phyloP scores from a whole-genome alignment of 192 early-diverging fungal genomes.

The Entophlyctis luteolus region DNA sequence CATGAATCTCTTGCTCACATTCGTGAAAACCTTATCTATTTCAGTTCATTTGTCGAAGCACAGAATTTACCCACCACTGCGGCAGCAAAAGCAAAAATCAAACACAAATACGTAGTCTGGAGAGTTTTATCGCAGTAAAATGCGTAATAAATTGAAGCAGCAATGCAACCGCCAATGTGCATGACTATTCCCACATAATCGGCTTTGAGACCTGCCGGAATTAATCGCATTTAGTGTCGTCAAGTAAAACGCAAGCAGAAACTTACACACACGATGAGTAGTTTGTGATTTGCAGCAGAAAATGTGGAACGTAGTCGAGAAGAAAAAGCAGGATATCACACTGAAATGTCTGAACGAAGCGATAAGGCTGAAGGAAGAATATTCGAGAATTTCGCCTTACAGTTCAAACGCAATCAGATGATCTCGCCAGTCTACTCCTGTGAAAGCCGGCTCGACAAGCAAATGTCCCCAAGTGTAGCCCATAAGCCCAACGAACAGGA shows the following conservation, averaged over 20 bases:
- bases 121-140: background rate
- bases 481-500: constrained; percentile 48
- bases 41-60: background rate
- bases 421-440: constrained; percentile 1
- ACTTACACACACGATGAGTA: constrained; percentile 1
- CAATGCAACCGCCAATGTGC: constrained; percentile 54
- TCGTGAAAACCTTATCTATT: background rate
- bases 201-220: constrained; percentile 55
- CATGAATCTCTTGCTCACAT: constrained; percentile 36
- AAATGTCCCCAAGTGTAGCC: constrained; percentile 38
- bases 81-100: constrained; percentile 36
- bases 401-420: constrained; percentile 5
- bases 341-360: background rate
- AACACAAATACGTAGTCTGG: background rate
- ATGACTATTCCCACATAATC: constrained; percentile 80
- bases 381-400: background rate
- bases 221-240: no score
- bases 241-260: no score
- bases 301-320: constrained; percentile 2
- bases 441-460: background rate
- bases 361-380: background rate
- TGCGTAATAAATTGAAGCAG: constrained; percentile 19
- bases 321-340: background rate
- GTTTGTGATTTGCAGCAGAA: constrained; percentile 13
- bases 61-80: constrained; percentile 29